Base-by-base conservation (phyloP, 2,329 filamentous ascomycete species). In the Ophiostoma piceae region DNA sequence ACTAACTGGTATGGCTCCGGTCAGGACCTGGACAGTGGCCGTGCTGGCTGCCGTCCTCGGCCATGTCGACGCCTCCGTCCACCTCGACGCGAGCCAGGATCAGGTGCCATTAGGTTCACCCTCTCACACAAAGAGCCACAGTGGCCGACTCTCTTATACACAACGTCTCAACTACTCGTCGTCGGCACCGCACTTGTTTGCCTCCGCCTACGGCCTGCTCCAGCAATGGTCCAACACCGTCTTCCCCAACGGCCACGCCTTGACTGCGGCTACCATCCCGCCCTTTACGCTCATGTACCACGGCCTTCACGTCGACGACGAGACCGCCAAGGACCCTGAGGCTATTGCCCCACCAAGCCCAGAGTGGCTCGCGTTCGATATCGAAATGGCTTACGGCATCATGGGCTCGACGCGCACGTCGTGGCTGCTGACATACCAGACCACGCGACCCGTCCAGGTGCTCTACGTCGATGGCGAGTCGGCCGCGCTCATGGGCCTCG, bases 371-470 rank as follows among this genome's bases (percentile, higher is more conserved):
- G 81, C 83, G 6, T 82, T 85, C 72, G 83, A 85, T 74, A 76
- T 82, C 74, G 82, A 82, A 70, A 85, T 84, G 83, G 79, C 82
- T n/a, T 85, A 85, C 73, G 81, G 81, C 5, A 84, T 85, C 72
- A 84, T 84, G 79, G 83, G 83, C 26, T 76, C 76, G 0, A 76
- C 77, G 32, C 77, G 79, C 43, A 75, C 81, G 67, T 82, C 80
- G 9, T 79, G 80, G 71, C 77, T 85, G 76, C 77, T 84, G 51
- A 84, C 81, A 1, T 85, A 83, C 74, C 80, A 84, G 73, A 82
- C 82, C 0, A 81, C 78, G 22, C 79, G 79, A 5, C 75, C 77
- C 11, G 75, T 81, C 9, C 79, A 77, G 69, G 79, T 79, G 39
- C 75, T 85, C 4, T 84, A 84, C 73, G 84, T 85, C 70, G 83